Evolutionary conservation across 2,329 filamentous ascomycete genomes (phyloP), one percentile per base, ranked within the genome.

Genomic region (Alternaria infectoria): DNA sequence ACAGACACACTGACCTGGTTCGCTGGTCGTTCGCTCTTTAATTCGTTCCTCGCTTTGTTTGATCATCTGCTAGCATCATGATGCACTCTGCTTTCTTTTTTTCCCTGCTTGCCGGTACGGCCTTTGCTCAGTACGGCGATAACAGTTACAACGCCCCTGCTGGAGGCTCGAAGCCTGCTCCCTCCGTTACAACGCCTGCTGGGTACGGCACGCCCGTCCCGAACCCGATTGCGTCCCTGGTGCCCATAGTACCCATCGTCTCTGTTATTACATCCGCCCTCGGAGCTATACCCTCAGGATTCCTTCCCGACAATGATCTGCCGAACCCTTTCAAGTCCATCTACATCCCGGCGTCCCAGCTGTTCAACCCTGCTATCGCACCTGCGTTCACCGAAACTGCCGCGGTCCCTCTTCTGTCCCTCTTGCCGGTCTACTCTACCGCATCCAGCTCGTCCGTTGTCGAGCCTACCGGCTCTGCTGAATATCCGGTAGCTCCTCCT

Each of bases 101-200:
- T 69, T 74, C 75, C 51, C 66, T 77, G 58, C 70, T 78, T 45
- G 67, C 76, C 62, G 74, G 76, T 65, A 74, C 73, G 64, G 77
- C 69, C 62, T 70, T 77, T 55, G 79, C 73, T 30, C 75, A 75
- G 28, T 80, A 81, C 49, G 75, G 78, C 23, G 76, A 86, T 64
- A 81, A 81, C 52, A 77, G 75, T 71, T 73, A 84, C 17, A 74
- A 81, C 66, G 82, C 78, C 47, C 76, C 81, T 52, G 76, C 80
- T 55, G 80, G 82, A 66, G 74, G 78, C 54, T 73, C 88, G 54
- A 78, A 82, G 28, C 81, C 81, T 26, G 78, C 79, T 65, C 78
- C 81, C 32, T 89, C 89, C 40, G 32, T 45, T 11, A 23, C 62
- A 15, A 40, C 64, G 6, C 50, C 57, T 44, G 56, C 61, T 11